A percentile compares a stretch with the other conserved stretches of the same genome.
Conservation (phyloP, 768 basidiomycete species). For the Mrakia blollopis region DNA sequence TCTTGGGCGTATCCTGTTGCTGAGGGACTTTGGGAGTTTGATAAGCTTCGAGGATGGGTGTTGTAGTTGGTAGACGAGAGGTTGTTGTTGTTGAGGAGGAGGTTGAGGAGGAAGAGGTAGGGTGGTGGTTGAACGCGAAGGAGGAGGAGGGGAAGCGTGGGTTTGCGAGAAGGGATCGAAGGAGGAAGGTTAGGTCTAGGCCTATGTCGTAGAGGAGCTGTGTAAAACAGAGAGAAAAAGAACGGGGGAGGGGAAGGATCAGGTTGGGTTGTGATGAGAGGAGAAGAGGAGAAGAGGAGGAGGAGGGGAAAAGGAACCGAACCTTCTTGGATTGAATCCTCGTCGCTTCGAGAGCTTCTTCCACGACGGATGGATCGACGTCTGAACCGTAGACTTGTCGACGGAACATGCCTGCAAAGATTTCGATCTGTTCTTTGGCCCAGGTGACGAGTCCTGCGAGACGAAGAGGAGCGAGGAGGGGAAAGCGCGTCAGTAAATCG, state of each 20-base stretch:
- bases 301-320: conserved; percentile 32
- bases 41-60: conserved; percentile 8
- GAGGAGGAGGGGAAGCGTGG: not conserved
- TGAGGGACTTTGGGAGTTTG: not conserved
- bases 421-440: conserved; percentile 79
- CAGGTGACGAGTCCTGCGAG: conserved; percentile 81
- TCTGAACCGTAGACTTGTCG: conserved; percentile 88
- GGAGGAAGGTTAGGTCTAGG: conserved; percentile 86
- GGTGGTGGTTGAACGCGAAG: not conserved
- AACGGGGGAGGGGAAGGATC: no score
- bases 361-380: conserved; percentile 61
- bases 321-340: conserved; percentile 80
- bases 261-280: not conserved
- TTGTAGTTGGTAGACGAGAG: not conserved
- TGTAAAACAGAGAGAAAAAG: not conserved
- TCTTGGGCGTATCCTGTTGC: not conserved
- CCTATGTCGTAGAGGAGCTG: conserved; percentile 88
- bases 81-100: not conserved
- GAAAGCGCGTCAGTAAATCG: not conserved
- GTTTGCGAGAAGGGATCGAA: conserved; percentile 50
- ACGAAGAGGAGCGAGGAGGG: conserved; percentile 11
- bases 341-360: conserved; percentile 73
- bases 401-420: conserved; percentile 76
- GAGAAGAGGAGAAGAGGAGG: not conserved
- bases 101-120: not conserved